Conservation (phyloP, 805 yeast genomes). For the Candida alai region DNA sequence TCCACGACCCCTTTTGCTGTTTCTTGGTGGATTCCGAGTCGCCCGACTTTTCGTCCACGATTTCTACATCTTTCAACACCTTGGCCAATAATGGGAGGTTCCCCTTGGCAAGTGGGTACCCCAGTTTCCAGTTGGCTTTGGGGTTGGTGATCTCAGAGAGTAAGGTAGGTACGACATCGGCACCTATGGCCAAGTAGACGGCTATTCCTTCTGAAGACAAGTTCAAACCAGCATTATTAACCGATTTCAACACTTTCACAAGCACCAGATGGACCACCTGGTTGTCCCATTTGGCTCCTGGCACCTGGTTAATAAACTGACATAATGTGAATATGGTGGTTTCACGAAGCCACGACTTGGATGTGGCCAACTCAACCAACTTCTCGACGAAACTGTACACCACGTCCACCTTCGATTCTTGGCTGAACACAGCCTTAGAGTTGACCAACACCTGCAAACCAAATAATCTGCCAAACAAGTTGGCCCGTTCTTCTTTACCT, state of each 20-base stretch:
- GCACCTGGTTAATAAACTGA: slow-evolving; percentile 34
- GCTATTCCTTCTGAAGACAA: slow-evolving; percentile 80
- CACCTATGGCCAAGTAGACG: slow-evolving; percentile 54
- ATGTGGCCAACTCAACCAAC: slow-evolving; percentile 53
- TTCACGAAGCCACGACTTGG: slow-evolving; percentile 85
- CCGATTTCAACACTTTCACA: slow-evolving; percentile 32
- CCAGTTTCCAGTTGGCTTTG: slow-evolving; percentile 57
- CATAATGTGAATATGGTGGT: slow-evolving; percentile 69
- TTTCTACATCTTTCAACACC: slow-evolving; percentile 57
- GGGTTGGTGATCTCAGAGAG: slow-evolving; percentile 11
- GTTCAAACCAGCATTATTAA: slow-evolving; percentile 53
- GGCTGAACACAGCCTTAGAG: slow-evolving; percentile 28
- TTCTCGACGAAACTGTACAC: slow-evolving; percentile 37
- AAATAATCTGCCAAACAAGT: slow-evolving; percentile 77
- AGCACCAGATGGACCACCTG: slow-evolving; percentile 14
- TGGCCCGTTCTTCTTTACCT: slow-evolving; percentile 80
- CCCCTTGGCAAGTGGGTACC: slow-evolving; percentile 70
- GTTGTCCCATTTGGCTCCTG: too few relatives aligned
- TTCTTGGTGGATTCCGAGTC: slow-evolving; percentile 16
- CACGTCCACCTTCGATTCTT: slow-evolving; percentile 12
- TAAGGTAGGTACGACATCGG: slow-evolving; percentile 14
- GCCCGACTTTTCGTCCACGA: slow-evolving; percentile 30
- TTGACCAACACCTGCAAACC: slow-evolving; percentile 74
- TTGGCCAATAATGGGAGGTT: slow-evolving; percentile 60
- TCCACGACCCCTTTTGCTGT: slow-evolving; percentile 67